A percentile compares a stretch with the other conserved stretches of the same genome.
Evolutionary conservation across 306 rosid genomes (phyloP).

Genomic region (Sicyos baderoa): DNA sequence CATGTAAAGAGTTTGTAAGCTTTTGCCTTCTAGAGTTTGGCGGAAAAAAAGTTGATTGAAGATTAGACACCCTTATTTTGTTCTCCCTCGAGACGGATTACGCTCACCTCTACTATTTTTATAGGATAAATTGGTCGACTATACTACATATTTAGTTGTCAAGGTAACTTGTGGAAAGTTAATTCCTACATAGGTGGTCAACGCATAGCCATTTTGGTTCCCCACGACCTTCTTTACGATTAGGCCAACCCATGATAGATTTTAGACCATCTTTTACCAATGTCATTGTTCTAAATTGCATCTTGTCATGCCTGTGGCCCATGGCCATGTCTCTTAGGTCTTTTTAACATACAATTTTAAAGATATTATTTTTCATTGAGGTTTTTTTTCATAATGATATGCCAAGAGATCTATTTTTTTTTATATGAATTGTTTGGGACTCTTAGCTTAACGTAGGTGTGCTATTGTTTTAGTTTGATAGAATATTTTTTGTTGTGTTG

Average conservation of each 20-base stretch:
- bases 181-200: too few relatives aligned
- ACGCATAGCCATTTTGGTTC: too few relatives aligned
- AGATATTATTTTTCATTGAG: too few relatives aligned
- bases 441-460: not conserved
- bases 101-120: too few relatives aligned
- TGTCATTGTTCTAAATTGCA: not conserved
- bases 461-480: not conserved
- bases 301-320: not conserved
- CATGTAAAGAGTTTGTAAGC: not conserved
- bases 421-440: not conserved
- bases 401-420: not conserved
- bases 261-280: not conserved
- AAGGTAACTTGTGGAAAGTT: too few relatives aligned
- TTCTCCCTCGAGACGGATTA: too few relatives aligned
- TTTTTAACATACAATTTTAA: too few relatives aligned
- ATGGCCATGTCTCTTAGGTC: not conserved
- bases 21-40: not conserved
- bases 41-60: not conserved
- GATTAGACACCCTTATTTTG: too few relatives aligned
- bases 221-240: too few relatives aligned
- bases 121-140: too few relatives aligned
- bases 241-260: too few relatives aligned
- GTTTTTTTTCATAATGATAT: not conserved
- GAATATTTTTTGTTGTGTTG: not conserved
- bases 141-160: too few relatives aligned